These are phyloP conservation scores for Ascochyta pisi DNA, from an alignment of 2,329 filamentous ascomycete genomes.

Conservation along the genomic window DNA sequence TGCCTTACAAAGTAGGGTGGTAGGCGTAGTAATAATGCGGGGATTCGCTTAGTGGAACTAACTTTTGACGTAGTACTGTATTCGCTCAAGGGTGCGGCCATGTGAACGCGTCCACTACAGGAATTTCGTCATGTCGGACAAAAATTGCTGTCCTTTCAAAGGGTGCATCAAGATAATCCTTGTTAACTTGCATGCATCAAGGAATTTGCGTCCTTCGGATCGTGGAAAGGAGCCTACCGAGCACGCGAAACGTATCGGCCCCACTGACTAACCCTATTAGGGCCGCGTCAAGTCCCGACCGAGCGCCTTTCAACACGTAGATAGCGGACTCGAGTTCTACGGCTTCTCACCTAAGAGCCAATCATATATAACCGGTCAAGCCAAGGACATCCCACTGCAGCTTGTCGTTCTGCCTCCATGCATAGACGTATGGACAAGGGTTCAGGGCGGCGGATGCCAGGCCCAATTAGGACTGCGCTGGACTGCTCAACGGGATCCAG, in stretches of 20 bases:
- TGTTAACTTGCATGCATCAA: neutral
- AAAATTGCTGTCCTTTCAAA: neutral
- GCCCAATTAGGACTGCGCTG: conserved; percentile 2
- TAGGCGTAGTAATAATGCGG: too few species aligned
- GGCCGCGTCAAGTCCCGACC: neutral
- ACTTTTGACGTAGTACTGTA: too few species aligned
- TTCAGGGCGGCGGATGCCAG: neutral
- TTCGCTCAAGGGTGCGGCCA: neutral
- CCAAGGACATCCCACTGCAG: neutral
- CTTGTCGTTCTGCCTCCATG: neutral
- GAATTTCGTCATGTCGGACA: neutral
- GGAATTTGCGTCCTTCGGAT: neutral
- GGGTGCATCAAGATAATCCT: neutral
- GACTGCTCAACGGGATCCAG: neutral
- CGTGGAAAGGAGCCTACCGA: neutral
- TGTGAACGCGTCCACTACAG: neutral
- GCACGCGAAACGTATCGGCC: neutral
- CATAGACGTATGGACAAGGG: neutral
- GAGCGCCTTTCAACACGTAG: neutral
- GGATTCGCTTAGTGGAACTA: too few species aligned
- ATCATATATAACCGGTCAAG: neutral
- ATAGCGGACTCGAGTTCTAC: neutral
- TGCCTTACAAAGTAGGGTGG: too few species aligned
- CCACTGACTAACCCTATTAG: conserved; percentile 2
- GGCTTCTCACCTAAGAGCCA: neutral